Percentiles rank a stretch among this genome's conserved stretches.
These are phyloP conservation scores for Insectozyma bohioensis DNA, from an alignment of 1,139 yeast species.

Conservation along the genomic window DNA sequence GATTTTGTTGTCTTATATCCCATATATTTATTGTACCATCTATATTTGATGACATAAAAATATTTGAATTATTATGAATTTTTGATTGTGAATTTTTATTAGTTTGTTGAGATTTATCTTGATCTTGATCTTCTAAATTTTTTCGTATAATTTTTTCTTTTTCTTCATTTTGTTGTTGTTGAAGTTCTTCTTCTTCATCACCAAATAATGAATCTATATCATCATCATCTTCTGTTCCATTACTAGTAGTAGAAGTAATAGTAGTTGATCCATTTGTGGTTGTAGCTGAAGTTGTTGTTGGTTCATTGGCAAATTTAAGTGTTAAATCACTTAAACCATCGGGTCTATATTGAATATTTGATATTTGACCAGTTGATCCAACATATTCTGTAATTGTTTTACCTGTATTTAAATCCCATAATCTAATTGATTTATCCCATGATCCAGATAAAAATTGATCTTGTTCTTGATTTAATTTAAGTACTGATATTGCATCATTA, in stretches of 20 bases:
- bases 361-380: constrained; percentile 74
- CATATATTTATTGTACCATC: constrained; percentile 84
- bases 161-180: constrained; percentile 9
- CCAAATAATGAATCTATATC: constrained; percentile 83
- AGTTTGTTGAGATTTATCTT: constrained; percentile 11
- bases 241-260: constrained; percentile 4
- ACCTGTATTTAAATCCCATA: constrained; percentile 89
- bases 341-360: constrained; percentile 80
- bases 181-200: constrained; percentile 56
- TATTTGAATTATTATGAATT: constrained; percentile 46
- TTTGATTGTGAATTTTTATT: constrained; percentile 17
- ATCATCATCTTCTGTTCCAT: constrained; percentile 23
- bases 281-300: too few relatives aligned
- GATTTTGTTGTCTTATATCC: constrained; percentile 64
- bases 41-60: constrained; percentile 77
- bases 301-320: constrained; percentile 19
- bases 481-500: constrained; percentile 69
- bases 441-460: constrained; percentile 74
- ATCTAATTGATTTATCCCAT: constrained; percentile 78
- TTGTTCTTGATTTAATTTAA: constrained; percentile 63
- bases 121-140: constrained; percentile 21
- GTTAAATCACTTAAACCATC: constrained; percentile 49
- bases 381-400: constrained; percentile 45
- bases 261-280: too few relatives aligned
- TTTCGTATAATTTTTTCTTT: constrained; percentile 18